Evolutionary conservation across 2,329 filamentous ascomycete species (phyloP).

Genomic region (Cladosporium austrohemisphaericum): DNA sequence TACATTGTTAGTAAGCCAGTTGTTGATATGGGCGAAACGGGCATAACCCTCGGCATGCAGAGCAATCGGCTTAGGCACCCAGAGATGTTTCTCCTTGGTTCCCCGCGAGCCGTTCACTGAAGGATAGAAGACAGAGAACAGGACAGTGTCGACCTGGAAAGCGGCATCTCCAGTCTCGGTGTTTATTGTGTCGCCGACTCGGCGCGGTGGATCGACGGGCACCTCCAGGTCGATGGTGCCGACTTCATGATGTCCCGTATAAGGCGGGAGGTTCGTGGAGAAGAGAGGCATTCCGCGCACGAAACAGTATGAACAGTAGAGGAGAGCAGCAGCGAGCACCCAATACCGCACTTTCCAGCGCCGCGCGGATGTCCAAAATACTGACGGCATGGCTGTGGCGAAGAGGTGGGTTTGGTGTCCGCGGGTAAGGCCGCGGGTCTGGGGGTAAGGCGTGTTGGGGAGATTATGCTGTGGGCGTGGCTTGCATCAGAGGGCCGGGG

Average conservation of each 20-base stretch:
- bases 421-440: neutral
- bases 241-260: constrained; percentile 42
- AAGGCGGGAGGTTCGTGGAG: constrained; percentile 39
- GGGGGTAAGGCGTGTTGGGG: too few species aligned
- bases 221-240: constrained; percentile 44
- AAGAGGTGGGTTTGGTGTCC: too few species aligned
- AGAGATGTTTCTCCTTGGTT: constrained; percentile 34
- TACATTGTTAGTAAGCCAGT: constrained; percentile 34
- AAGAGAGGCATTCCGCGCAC: constrained; percentile 41
- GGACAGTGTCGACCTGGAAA: constrained; percentile 44
- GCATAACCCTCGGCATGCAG: constrained; percentile 44
- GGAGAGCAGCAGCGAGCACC: constrained; percentile 3
- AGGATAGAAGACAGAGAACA: constrained; percentile 46
- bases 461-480: too few species aligned
- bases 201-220: constrained; percentile 33
- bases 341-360: constrained; percentile 11
- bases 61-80: constrained; percentile 43
- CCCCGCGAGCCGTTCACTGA: constrained; percentile 29
- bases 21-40: constrained; percentile 38
- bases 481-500: neutral
- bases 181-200: constrained; percentile 36
- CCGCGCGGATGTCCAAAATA: constrained; percentile 4
- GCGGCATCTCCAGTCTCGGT: constrained; percentile 38
- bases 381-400: constrained; percentile 3
- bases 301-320: constrained; percentile 35